Evolutionary conservation across 148 eudicot genomes (phyloP).

Genomic region (Dysphania ambrosioides): DNA sequence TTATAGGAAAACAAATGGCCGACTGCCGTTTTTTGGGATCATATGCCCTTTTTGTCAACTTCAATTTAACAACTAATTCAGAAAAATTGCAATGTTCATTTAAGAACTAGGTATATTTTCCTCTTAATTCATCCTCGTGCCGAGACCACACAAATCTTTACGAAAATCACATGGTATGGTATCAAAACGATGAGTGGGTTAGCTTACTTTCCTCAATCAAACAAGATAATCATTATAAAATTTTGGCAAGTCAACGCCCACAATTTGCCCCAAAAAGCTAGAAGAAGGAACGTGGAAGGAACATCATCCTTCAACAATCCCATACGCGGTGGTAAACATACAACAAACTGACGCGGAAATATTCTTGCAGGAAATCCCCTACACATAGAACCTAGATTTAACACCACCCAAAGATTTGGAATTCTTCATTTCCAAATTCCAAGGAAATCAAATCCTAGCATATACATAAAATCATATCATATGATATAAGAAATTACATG

Average conservation of each 20-base stretch:
- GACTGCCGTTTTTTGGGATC: background rate
- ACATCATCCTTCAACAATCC: background rate
- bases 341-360: background rate
- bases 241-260: background rate
- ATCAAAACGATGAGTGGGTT: no score
- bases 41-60: no score
- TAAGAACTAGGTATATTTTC: no score
- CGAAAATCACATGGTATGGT: no score
- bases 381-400: background rate
- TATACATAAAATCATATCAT: no score
- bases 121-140: no score
- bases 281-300: conserved; percentile 10
- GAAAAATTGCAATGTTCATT: no score
- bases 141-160: no score
- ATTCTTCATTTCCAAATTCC: no score
- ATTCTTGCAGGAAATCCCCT: background rate
- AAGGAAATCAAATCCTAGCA: no score
- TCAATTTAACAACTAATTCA: no score
- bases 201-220: background rate
- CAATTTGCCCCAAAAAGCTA: background rate
- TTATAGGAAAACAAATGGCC: background rate
- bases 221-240: background rate
- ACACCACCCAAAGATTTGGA: background rate
- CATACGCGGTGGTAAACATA: background rate
- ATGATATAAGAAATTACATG: no score